A percentile compares a stretch with the other conserved stretches of the same genome.
These are phyloP conservation scores for Neonectria ditissima DNA, from an alignment of 2,329 filamentous ascomycete genomes.

Conservation along the genomic window DNA sequence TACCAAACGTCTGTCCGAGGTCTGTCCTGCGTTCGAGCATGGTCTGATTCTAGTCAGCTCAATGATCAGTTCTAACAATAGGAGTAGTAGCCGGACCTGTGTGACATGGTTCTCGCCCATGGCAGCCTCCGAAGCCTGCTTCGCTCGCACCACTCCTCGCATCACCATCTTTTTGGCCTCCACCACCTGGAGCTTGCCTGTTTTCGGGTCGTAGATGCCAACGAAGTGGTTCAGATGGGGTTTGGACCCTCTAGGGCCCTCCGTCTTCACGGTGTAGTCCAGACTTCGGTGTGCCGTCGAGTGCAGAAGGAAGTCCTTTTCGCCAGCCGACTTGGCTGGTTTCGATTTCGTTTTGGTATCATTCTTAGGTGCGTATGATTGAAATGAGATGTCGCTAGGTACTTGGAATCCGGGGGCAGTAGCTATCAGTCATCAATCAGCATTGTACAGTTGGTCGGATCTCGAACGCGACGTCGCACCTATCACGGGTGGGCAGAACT, in stretches of 20 bases:
- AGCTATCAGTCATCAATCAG: constrained; percentile 47
- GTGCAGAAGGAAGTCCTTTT: constrained; percentile 67
- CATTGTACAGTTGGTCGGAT: constrained; percentile 13
- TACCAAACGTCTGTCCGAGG: constrained; percentile 83
- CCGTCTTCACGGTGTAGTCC: constrained; percentile 70
- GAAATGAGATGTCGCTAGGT: constrained; percentile 55
- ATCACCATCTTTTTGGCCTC: constrained; percentile 74
- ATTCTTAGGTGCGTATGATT: constrained; percentile 60
- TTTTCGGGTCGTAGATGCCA: constrained; percentile 71
- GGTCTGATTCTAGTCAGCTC: constrained; percentile 56
- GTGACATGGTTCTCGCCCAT: constrained; percentile 49
- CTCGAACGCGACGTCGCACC: constrained; percentile 53
- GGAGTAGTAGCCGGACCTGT: constrained; percentile 40
- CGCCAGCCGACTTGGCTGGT: constrained; percentile 54
- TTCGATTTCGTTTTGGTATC: constrained; percentile 50
- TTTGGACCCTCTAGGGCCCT: constrained; percentile 46
- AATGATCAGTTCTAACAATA: constrained; percentile 21
- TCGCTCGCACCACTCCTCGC: constrained; percentile 67
- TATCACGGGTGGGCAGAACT: constrained; percentile 64
- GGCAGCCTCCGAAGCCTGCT: constrained; percentile 63
- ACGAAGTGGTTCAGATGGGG: constrained; percentile 71
- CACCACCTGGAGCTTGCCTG: constrained; percentile 69
- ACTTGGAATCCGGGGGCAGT: constrained; percentile 53
- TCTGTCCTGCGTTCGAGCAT: constrained; percentile 73
- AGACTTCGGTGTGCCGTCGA: constrained; percentile 67